phyloP scores from a whole-genome alignment of 257 asterid genomes.

The Verbascum thapsus region DNA sequence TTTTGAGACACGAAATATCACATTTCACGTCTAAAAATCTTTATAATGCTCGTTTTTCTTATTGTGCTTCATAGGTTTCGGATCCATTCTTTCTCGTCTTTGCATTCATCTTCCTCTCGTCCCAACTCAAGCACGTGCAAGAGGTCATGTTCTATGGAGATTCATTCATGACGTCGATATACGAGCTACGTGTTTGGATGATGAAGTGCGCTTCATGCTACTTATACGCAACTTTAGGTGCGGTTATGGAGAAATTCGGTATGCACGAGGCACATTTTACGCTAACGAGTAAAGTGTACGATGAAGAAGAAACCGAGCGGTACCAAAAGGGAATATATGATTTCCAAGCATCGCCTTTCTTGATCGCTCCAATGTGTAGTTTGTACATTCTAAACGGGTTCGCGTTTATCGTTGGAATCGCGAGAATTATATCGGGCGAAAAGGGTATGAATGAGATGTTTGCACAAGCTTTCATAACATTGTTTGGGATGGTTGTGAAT shows the following conservation, averaged over 20 bases:
- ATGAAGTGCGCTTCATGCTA: conserved; percentile 54
- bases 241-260: conserved; percentile 43
- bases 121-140: conserved; percentile 50
- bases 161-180: conserved; percentile 48
- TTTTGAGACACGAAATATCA: too few species aligned
- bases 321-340: conserved; percentile 53
- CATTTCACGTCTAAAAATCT: conserved; percentile 8
- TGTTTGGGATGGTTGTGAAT: conserved; percentile 46
- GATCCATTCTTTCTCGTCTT: conserved; percentile 52
- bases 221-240: conserved; percentile 50
- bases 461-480: conserved; percentile 41
- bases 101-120: conserved; percentile 45
- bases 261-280: conserved; percentile 50
- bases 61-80: conserved; percentile 43
- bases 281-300: conserved; percentile 59
- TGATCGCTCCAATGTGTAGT: conserved; percentile 54
- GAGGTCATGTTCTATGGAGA: conserved; percentile 51
- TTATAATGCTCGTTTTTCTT: conserved; percentile 3
- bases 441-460: conserved; percentile 31
- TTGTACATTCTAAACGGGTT: conserved; percentile 44
- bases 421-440: conserved; percentile 12
- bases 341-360: conserved; percentile 48
- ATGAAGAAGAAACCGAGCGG: conserved; percentile 44
- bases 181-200: conserved; percentile 68
- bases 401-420: conserved; percentile 40